Base-by-base conservation (phyloP, 1,284 basidiomycete genomes). In the Schizopora paradoxa region DNA sequence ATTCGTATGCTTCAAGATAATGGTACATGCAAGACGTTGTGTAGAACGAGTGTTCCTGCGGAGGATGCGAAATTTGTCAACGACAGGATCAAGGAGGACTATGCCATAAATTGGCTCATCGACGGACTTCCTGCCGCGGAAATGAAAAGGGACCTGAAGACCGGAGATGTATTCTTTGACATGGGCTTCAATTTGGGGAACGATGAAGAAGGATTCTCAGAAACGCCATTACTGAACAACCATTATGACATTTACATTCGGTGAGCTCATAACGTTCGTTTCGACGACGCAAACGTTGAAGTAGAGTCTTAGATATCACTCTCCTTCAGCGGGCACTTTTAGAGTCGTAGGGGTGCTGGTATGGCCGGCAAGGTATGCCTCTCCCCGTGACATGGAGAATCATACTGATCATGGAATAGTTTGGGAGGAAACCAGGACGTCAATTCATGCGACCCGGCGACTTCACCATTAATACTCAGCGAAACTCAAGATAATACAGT, bases 61-160 rank as follows among this genome's bases (percentile, higher is more conserved):
- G 77, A 86, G 48, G 86, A 95, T 54, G 84, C 86, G 14, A 81
- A 77, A 52, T 96, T 96, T 63, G 85, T 98, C 62, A 96, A 96
- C 58, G 83, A 87, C 48, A 83, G 91, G 41, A 95, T 98, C 61
- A 74, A 76, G 37, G 91, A 97, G 62, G 88, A 93, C 60, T 98
- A 97, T 60, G 91, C 91, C 0, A 69, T 97, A 52, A 97, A 97
- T 61, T 95, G 93, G 84, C 82, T 98, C 45, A 73, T 98, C 36
- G 94, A 98, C 58, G 94, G 94, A 3, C 75, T 98, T 28, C 95
- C 95, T 3, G 91, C 89, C 6, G 91, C 91, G 4, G 91, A 95
- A 65, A 87, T 91, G 82, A 93, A 91, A 66, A 66, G 74, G 37
- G 91, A 95, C 61, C 61, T 72, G 43, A 76, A 82, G 55, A 89